phyloP scores from a whole-genome alignment of 179 eudicot species.

The Vitellaria paradoxa region DNA sequence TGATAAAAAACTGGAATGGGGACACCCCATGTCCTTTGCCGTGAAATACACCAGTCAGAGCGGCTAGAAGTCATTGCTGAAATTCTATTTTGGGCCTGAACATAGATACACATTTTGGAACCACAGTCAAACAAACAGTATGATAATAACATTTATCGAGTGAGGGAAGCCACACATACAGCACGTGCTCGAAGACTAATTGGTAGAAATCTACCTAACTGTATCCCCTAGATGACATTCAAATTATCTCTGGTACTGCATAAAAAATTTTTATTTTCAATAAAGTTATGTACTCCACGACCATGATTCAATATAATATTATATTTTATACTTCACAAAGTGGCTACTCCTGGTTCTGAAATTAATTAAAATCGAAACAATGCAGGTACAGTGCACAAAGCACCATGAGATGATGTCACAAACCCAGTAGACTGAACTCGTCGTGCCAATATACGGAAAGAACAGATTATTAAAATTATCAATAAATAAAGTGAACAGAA shows the following conservation, averaged over 20 bases:
- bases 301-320: not conserved
- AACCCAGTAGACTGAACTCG: not conserved
- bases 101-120: slow-evolving; percentile 14
- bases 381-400: not conserved
- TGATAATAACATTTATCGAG: not conserved
- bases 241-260: too few species aligned
- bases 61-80: slow-evolving; percentile 90
- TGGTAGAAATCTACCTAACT: not conserved
- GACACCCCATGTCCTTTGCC: slow-evolving; percentile 98
- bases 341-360: slow-evolving; percentile 1
- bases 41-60: slow-evolving; percentile 99
- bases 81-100: slow-evolving; percentile 86
- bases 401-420: not conserved
- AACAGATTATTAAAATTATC: not conserved
- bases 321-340: slow-evolving; percentile 7
- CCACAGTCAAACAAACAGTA: not conserved
- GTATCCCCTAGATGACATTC: not conserved
- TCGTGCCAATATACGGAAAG: not conserved
- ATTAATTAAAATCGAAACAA: not conserved
- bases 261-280: not conserved
- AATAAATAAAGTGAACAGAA: not conserved
- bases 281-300: not conserved
- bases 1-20: slow-evolving; percentile 99
- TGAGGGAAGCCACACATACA: not conserved
- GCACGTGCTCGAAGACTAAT: not conserved